phyloP scores from a whole-genome alignment of 768 basidiomycete genomes.

The Amanita subjunquillea region DNA sequence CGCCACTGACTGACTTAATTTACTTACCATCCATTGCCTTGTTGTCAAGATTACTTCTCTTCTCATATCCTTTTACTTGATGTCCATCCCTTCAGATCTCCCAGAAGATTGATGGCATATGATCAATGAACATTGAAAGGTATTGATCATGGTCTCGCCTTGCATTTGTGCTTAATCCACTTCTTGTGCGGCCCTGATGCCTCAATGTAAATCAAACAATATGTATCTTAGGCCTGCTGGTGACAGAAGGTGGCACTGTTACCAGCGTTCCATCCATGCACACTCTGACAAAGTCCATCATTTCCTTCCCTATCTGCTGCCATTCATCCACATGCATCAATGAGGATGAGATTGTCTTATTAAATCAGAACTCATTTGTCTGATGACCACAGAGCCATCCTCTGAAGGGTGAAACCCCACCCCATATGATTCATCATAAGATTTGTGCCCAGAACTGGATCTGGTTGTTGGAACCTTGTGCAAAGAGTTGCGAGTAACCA shows the following conservation, averaged over 20 bases:
- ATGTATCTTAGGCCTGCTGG: not conserved
- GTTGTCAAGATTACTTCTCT: not conserved
- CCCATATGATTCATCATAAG: not conserved
- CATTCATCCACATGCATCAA: not conserved
- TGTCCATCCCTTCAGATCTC: not conserved
- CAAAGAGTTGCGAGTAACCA: not conserved
- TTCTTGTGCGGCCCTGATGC: not conserved
- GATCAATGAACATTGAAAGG: not conserved
- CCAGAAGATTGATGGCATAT: not conserved
- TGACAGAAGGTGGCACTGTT: not conserved
- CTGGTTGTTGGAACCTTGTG: not conserved
- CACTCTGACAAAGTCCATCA: not conserved
- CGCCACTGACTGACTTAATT: not conserved
- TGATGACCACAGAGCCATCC: not conserved
- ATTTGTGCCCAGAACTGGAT: not conserved
- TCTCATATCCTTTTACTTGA: not conserved
- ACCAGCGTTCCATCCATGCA: not conserved
- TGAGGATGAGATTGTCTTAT: not conserved
- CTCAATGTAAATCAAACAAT: not conserved
- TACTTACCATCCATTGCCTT: not conserved
- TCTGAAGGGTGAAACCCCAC: not conserved
- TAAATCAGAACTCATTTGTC: not conserved
- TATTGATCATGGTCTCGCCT: not conserved
- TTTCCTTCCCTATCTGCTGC: not conserved
- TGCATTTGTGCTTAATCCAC: not conserved